These are phyloP conservation scores for Pythium apleroticum DNA, from an alignment of 352 stramenopile species.

Conservation along the genomic window DNA sequence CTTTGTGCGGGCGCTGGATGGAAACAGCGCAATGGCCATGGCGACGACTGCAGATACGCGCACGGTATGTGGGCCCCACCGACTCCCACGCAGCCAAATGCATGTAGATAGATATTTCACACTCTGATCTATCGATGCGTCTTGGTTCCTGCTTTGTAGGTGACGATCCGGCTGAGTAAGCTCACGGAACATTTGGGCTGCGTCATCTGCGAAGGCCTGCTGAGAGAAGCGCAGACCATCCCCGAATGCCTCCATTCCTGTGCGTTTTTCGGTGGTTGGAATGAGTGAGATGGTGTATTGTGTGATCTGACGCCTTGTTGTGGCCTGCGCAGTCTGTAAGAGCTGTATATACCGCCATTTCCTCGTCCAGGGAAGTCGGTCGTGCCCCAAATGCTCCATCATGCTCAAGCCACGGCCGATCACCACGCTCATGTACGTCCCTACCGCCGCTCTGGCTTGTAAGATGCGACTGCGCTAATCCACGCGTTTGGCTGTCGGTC, in stretches of 20 bases:
- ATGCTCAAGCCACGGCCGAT: conserved; percentile 54
- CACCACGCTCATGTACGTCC: conserved; percentile 59
- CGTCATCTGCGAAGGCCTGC: conserved; percentile 59
- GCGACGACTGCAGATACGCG: conserved; percentile 30
- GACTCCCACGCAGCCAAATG: neutral
- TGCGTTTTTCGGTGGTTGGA: conserved; percentile 21
- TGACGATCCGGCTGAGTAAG: conserved; percentile 47
- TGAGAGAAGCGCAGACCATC: conserved; percentile 80
- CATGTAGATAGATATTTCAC: neutral
- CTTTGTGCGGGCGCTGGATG: neutral
- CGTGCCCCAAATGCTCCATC: conserved; percentile 64
- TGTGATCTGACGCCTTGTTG: neutral
- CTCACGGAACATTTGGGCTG: conserved; percentile 71
- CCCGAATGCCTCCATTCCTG: conserved; percentile 83
- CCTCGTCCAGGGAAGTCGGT: conserved; percentile 50
- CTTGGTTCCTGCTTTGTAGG: conserved; percentile 31
- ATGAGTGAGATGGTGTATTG: neutral
- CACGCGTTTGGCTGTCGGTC: neutral
- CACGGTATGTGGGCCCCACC: conserved; percentile 21
- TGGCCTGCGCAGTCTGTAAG: conserved; percentile 66
- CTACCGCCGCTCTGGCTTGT: too few relatives aligned
- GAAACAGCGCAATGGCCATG: conserved; percentile 7
- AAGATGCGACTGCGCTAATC: neutral
- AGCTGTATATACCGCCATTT: conserved; percentile 85
- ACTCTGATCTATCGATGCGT: neutral